These are phyloP conservation scores for Geranium incanum DNA, from an alignment of 441 rosid genomes.

Conservation along the genomic window DNA sequence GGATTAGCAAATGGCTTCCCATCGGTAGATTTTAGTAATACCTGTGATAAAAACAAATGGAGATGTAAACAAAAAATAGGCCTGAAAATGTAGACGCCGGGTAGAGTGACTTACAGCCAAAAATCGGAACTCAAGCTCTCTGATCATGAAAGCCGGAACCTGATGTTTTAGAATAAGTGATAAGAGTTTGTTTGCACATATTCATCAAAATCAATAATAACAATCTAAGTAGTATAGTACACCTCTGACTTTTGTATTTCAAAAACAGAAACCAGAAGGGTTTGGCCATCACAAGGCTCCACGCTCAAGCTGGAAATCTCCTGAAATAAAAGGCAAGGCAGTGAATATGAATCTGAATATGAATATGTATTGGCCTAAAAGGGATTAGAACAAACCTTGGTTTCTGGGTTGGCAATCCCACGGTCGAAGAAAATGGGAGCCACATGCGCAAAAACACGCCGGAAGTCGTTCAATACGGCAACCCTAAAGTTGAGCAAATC, in stretches of 20 bases:
- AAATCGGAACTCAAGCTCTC: slow-evolving; percentile 86
- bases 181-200: neutral
- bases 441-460: slow-evolving; percentile 70
- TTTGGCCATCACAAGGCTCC: slow-evolving; percentile 73
- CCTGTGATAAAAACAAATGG: slow-evolving; percentile 31
- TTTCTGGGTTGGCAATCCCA: slow-evolving; percentile 77
- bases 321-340: slow-evolving; percentile 30
- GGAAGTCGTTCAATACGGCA: slow-evolving; percentile 63
- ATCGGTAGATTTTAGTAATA: slow-evolving; percentile 56
- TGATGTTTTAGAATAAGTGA: slow-evolving; percentile 26
- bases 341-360: neutral
- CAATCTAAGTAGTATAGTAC: neutral
- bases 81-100: neutral
- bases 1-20: slow-evolving; percentile 52
- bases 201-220: neutral
- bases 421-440: slow-evolving; percentile 93
- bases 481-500: slow-evolving; percentile 67
- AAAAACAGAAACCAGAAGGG: slow-evolving; percentile 67
- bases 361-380: neutral
- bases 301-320: slow-evolving; percentile 85
- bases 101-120: slow-evolving; percentile 61
- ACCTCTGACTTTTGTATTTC: slow-evolving; percentile 74
- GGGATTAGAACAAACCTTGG: slow-evolving; percentile 36
- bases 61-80: neutral
- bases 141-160: slow-evolving; percentile 78